phyloP scores from a whole-genome alignment of 257 asterid genomes.

The Gentiana straminea region DNA sequence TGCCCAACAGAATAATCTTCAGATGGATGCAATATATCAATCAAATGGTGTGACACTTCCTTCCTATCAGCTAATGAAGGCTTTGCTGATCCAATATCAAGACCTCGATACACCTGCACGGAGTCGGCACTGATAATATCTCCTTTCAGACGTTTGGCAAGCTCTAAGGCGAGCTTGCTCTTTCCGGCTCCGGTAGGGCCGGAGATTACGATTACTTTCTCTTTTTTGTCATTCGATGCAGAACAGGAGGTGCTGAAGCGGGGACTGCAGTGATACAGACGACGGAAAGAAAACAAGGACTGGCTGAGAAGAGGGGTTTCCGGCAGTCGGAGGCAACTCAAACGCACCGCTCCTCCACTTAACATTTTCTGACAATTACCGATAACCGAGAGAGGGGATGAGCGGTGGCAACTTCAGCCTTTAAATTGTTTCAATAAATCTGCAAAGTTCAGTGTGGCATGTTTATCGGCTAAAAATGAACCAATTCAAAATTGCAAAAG shows the following conservation, averaged over 20 bases:
- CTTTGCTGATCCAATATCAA: conserved; percentile 91
- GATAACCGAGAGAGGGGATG: background rate
- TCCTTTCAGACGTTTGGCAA: conserved; percentile 81
- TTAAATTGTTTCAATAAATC: too few relatives aligned
- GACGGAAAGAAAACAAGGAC: conserved; percentile 11
- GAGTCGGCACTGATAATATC: conserved; percentile 96
- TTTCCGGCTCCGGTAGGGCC: conserved; percentile 98
- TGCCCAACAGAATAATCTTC: conserved; percentile 93
- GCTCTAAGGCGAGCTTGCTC: conserved; percentile 77
- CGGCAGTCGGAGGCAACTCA: conserved; percentile 42
- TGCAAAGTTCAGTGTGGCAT: too few relatives aligned
- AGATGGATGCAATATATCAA: conserved; percentile 88
- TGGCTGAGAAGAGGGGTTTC: conserved; percentile 26
- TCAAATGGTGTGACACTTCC: conserved; percentile 92
- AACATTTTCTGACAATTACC: background rate
- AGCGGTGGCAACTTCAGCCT: background rate
- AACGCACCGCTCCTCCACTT: conserved; percentile 19
- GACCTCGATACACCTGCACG: conserved; percentile 92
- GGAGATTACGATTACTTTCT: conserved; percentile 75
- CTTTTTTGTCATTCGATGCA: conserved; percentile 21
- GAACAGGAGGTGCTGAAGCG: conserved; percentile 30
- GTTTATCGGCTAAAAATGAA: too few relatives aligned
- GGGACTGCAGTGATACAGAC: conserved; percentile 16
- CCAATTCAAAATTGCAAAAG: too few relatives aligned
- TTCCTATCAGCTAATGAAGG: conserved; percentile 61